Base-by-base conservation (phyloP, 1,284 basidiomycete species). In the Gastroboletus turbinatus region DNA sequence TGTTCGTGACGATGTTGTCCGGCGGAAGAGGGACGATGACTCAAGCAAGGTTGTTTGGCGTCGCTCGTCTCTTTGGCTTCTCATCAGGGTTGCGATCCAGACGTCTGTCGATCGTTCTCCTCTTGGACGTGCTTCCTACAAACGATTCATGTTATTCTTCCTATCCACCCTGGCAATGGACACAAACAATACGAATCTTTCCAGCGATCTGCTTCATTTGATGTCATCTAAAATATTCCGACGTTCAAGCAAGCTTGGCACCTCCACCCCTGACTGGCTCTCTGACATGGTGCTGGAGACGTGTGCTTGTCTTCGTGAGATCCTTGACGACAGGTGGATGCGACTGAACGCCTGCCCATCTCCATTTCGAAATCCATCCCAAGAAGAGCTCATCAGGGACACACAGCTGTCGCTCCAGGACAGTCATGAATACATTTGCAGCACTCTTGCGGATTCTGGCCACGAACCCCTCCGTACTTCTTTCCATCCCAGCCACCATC, bases 81-180 rank as follows among this genome's bases (percentile, higher is more conserved):
- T 75, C 2, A 60, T 76, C 14, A 65, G 70, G 43, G 69, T 78
- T 7, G 57, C 61, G 1, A 57, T 82, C 8, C 81, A 82, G 52
- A 77, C 74, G 0, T 72, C 75, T 0, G 64, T 81, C 5, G 46
- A 56, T 19, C 52, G 53, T 17, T 46, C 48, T 27, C 9, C 11
- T 17, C 57, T 51, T n/a, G 63, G 60, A n/a, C 52, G 52, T 33
- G 48, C 38, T 21, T 59, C 60, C 0, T 83, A 83, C 67, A 83
- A 83, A 56, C 35, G 51, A 4, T 83, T 83, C 64, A 77, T 81
- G 64, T 52, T 75, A 1, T 78, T 72, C 49, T 62, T 78, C 39
- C 65, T 78, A 57, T 64, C 73, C 3, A 45, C 59, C 4, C 13
- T 23, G 8, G 21, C 39, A 16, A 40, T 2, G 10, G 10, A 38